A percentile compares a stretch with the other conserved stretches of the same genome.
phyloP scores from a whole-genome alignment of 2,329 filamentous ascomycete species.

The Epichloe aotearoae region DNA sequence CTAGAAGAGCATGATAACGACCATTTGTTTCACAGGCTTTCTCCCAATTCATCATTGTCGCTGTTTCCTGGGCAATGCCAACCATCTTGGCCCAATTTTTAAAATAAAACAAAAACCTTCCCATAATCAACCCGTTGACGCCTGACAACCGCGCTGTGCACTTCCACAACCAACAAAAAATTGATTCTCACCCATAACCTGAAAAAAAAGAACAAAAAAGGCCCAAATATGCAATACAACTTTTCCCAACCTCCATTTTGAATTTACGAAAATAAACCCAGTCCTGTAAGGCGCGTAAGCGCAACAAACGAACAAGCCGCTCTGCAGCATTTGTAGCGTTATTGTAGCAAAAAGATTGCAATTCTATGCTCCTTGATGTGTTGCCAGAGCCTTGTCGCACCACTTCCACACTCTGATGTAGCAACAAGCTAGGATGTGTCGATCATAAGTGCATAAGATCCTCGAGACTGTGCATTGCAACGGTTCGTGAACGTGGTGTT shows the following conservation, averaged over 20 bases:
- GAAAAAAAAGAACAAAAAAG: not conserved
- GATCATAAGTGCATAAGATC: not conserved
- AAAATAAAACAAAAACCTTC: not conserved
- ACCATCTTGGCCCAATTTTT: not conserved
- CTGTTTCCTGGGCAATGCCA: not conserved
- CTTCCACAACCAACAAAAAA: not conserved
- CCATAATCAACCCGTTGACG: slow-evolving; percentile 1
- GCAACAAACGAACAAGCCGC: not conserved
- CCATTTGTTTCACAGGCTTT: not conserved
- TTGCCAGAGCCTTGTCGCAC: not conserved
- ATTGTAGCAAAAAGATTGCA: not conserved
- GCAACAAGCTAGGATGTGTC: not conserved
- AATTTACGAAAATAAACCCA: not conserved
- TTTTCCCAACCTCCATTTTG: not conserved
- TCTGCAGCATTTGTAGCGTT: not conserved
- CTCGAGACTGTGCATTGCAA: not conserved
- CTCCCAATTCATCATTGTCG: not conserved
- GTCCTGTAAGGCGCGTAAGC: not conserved
- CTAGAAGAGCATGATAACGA: not conserved
- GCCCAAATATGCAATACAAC: not conserved
- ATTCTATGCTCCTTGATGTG: not conserved
- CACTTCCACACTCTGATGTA: not conserved
- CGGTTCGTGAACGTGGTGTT: not conserved
- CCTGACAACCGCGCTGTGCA: not conserved
- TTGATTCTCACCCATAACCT: not conserved